Evolutionary conservation across 805 yeast genomes (phyloP).

Genomic region (Teunomyces stri): DNA sequence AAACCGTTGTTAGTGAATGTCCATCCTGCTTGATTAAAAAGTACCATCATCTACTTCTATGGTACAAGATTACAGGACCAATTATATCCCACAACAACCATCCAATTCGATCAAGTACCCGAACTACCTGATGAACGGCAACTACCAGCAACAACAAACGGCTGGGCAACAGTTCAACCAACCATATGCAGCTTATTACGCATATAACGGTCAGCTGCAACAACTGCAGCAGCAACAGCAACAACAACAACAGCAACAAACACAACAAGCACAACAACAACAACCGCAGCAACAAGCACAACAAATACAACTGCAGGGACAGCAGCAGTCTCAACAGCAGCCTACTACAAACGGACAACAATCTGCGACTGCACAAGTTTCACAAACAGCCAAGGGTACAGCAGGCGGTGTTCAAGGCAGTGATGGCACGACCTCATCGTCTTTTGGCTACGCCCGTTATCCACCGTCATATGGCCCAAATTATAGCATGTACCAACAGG

Average conservation of each 20-base stretch:
- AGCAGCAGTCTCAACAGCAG: slow-evolving; percentile 9
- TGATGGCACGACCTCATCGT: slow-evolving; percentile 8
- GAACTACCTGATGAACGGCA: slow-evolving; percentile 8
- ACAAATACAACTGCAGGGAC: slow-evolving; percentile 3
- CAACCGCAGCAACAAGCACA: slow-evolving; percentile 10
- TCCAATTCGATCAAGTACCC: neutral
- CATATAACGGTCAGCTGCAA: slow-evolving; percentile 10
- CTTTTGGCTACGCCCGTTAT: slow-evolving; percentile 21
- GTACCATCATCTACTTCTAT: slow-evolving; percentile 1
- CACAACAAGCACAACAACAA: slow-evolving; percentile 10
- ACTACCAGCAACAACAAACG: slow-evolving; percentile 9
- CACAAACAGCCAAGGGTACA: neutral
- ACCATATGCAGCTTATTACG: slow-evolving; percentile 12
- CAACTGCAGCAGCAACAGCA: slow-evolving; percentile 6
- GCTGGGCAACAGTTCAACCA: slow-evolving; percentile 7
- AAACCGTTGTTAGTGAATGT: slow-evolving; percentile 1
- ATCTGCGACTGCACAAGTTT: neutral
- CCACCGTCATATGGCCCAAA: slow-evolving; percentile 26
- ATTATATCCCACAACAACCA: slow-evolving; percentile 1
- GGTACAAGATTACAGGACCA: slow-evolving; percentile 3
- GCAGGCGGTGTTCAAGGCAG: slow-evolving; percentile 10
- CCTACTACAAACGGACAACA: slow-evolving; percentile 6
- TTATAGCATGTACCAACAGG: slow-evolving; percentile 20
- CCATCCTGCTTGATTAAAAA: neutral
- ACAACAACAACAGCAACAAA: slow-evolving; percentile 9